Evolutionary conservation across 306 rosid species (phyloP), one percentile per base, ranked within the genome.

Genomic region (Castanea sativa): DNA sequence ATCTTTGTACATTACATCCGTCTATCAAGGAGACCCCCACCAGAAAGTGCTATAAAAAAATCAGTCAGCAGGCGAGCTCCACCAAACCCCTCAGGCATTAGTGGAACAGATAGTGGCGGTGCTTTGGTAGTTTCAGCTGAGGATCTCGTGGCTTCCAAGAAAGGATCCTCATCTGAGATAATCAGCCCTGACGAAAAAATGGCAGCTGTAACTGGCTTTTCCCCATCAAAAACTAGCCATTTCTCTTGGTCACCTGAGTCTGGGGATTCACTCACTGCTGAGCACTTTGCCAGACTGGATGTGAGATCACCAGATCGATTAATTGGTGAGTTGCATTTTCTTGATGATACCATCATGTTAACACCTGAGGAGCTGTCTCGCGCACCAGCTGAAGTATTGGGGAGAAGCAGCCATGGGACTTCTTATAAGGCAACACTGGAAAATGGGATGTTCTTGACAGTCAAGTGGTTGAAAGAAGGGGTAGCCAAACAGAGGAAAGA

Each of bases 401-500:
- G 99, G 35, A 90, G 98, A 83, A 96, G 98, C 81, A 93, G 98
- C 90, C 99, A 96, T 69, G 99, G 99, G 49, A 93, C 98, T 52
- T 93, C 99, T 35, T 96, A 96, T 70, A 91, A 90, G 84, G 99
- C 99, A 75, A 93, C 97, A 55, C 84, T 96, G 71, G 98, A 93
- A 53, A 90, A 82, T 69, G 99, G 98, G 55, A 30, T 87, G 76
- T 85, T 93, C 75, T 77, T 96, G 85, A 93, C 98, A 15, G 99
- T 96, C 32, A 96, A 96, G 91, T 96, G 99, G 99, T 79, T 96
- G 89, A 89, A 94, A 69, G 99, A 96, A 93, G 99, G 99, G 49
- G 96, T 96, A 71, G 99, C 99, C 2, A 96, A 93, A 81, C 98
- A 89, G 87, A 93, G 97, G 76, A 96, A 93, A 83, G 99, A 96